Conservation (phyloP, 169 alveolate genomes). For the Plasmodium knowlesi region DNA sequence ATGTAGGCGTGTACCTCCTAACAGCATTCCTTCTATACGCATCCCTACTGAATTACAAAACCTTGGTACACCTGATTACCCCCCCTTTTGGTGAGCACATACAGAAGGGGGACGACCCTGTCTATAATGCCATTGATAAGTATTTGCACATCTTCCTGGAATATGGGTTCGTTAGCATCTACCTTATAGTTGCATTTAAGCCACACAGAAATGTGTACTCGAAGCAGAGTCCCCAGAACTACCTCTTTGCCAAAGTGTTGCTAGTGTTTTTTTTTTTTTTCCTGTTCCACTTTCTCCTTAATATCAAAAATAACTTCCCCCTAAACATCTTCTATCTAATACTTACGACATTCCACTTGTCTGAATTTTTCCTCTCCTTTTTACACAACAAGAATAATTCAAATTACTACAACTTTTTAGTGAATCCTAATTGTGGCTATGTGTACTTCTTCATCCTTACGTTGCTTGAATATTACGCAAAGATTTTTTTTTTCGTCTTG, state of each 20-base stretch:
- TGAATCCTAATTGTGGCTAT: constrained; percentile 52
- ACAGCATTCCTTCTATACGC: constrained; percentile 17
- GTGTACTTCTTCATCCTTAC: constrained; percentile 43
- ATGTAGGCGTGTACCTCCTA: constrained; percentile 13
- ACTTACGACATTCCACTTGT: constrained; percentile 41
- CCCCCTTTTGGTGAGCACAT: neutral
- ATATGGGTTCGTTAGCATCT: constrained; percentile 39
- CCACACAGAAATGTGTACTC: constrained; percentile 39
- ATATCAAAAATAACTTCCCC: constrained; percentile 40
- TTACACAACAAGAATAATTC: constrained; percentile 37
- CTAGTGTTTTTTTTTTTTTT: constrained; percentile 50
- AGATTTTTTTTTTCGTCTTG: constrained; percentile 39
- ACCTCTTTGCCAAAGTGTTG: constrained; percentile 49
- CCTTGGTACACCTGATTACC: constrained; percentile 9
- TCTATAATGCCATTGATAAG: neutral
- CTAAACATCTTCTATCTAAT: constrained; percentile 28
- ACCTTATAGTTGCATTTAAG: constrained; percentile 3
- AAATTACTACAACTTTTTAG: constrained; percentile 50
- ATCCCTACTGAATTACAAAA: constrained; percentile 29
- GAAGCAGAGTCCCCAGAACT: constrained; percentile 44
- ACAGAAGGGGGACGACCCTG: neutral
- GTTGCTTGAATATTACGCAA: constrained; percentile 42
- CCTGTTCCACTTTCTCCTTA: constrained; percentile 36
- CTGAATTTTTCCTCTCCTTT: constrained; percentile 56
- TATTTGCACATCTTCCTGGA: constrained; percentile 33